A percentile compares a stretch with the other conserved stretches of the same genome.
Evolutionary conservation across 139 green algal genomes (phyloP).

Genomic region (Cymbomonas tetramitiformis): DNA sequence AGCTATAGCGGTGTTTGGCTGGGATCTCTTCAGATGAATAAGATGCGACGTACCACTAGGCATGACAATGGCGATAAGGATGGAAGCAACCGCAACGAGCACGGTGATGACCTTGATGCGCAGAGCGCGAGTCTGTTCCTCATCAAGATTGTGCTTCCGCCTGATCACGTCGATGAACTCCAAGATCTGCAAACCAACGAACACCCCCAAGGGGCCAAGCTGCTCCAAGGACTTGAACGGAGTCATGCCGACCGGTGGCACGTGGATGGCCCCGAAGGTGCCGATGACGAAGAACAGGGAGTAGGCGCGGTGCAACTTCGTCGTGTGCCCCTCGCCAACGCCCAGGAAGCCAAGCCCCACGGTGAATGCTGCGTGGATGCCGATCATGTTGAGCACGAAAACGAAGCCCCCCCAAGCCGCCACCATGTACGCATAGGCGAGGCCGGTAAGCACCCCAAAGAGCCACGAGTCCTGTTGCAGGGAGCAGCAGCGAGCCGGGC

Average conservation of each 20-base stretch:
- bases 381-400: slow-evolving; percentile 89
- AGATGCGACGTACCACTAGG: too few relatives aligned
- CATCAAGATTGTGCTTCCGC: background rate
- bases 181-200: slow-evolving; percentile 46
- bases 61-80: slow-evolving; percentile 8
- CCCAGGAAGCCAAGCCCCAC: slow-evolving; percentile 40
- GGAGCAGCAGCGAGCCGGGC: too few relatives aligned
- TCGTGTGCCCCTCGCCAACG: slow-evolving; percentile 30
- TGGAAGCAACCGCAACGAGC: background rate
- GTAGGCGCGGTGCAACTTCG: slow-evolving; percentile 24
- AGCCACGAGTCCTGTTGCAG: background rate
- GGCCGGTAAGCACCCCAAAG: slow-evolving; percentile 26
- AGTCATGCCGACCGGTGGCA: slow-evolving; percentile 32
- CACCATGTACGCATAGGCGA: slow-evolving; percentile 43
- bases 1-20: too few relatives aligned
- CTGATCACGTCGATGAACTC: background rate
- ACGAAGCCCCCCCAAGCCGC: slow-evolving; percentile 73
- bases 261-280: slow-evolving; percentile 33
- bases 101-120: slow-evolving; percentile 1
- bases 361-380: slow-evolving; percentile 52
- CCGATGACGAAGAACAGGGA: slow-evolving; percentile 22
- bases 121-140: background rate
- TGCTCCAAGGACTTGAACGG: slow-evolving; percentile 36
- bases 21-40: too few relatives aligned
- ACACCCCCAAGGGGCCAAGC: slow-evolving; percentile 27